Base-by-base conservation (phyloP, 2,329 filamentous ascomycete species). In the Gnomoniopsis smithogilvyi region DNA sequence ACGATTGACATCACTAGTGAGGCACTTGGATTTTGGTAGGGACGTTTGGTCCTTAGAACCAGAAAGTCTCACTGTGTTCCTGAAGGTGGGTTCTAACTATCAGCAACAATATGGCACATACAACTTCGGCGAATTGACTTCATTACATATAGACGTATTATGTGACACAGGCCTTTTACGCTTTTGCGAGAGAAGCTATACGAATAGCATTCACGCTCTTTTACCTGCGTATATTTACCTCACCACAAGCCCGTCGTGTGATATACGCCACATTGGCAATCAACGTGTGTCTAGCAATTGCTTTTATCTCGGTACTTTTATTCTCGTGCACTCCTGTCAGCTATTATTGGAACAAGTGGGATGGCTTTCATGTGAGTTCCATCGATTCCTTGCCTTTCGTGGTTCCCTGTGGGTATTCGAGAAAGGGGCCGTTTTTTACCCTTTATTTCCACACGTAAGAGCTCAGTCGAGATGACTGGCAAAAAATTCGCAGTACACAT, bases 321-420 rank as follows among this genome's bases (percentile, higher is more conserved):
- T 79, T 84, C 43, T 78, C 83, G 62, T 85, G 82, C 65, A 67
- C 64, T 1, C 83, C 83, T 0, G 70, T 85, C 22, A 68, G 67
- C 10, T 78, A 75, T 60, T 80, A 78, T 65, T 87, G 84, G 84
- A 72, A 68, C 0, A 70, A 70, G n/a, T 86, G 82, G 81, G 76
- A 81, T 47, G 74, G 74, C 1, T 68, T 76, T 53, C 72, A 77
- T 43, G 30, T 21, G 19, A n/a, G 41, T 45, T n/a, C 41, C 41
- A 45, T n/a, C n/a, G n/a, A 11, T 12, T 21, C 41, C 41, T 45
- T 7, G 8, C 15, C 14, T 45, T 8, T 36, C 1, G 8, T 36
- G 34, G 34, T 10, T 10, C 34, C 34, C 34, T 14, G 10, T 36
- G 34, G 34, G 34, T 14, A 8, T 36, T 36, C 15, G 34, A 8